Evolutionary conservation across 2,329 filamentous ascomycete genomes (phyloP).

Genomic region (Xylariomycetidae sp.): DNA sequence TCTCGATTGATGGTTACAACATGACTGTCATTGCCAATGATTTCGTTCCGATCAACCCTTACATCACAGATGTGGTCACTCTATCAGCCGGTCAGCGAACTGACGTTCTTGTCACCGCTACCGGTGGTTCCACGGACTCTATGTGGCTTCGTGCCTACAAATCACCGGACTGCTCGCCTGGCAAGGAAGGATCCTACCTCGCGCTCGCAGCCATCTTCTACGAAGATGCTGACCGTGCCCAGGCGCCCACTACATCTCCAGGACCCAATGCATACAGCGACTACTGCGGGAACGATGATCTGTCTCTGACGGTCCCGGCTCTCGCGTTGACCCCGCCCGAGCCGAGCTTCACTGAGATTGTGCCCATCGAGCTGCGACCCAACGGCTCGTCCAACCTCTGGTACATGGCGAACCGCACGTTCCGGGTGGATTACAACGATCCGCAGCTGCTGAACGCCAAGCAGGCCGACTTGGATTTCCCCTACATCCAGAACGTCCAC

Average conservation of each 20-base stretch:
- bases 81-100: conserved; percentile 11
- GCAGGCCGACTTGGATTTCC: conserved; percentile 9
- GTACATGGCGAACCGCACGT: conserved; percentile 14
- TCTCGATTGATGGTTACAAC: conserved; percentile 39
- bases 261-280: conserved; percentile 9
- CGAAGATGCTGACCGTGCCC: conserved; percentile 9
- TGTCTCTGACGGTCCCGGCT: conserved; percentile 8
- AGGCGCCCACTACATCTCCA: conserved; percentile 5
- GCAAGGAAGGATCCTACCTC: conserved; percentile 7
- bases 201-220: conserved; percentile 15
- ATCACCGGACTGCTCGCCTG: conserved; percentile 13
- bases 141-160: conserved; percentile 15
- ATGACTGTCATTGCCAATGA: conserved; percentile 42
- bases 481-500: conserved; percentile 12
- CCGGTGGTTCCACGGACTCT: conserved; percentile 6
- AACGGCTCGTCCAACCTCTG: conserved; percentile 15
- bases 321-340: conserved; percentile 7
- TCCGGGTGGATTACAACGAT: conserved; percentile 15
- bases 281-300: conserved; percentile 16
- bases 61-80: conserved; percentile 29
- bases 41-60: conserved; percentile 41
- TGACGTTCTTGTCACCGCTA: conserved; percentile 7
- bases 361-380: conserved; percentile 11
- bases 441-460: conserved; percentile 15
- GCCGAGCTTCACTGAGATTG: conserved; percentile 9